These are phyloP conservation scores for Curvularia sp. DNA, from an alignment of 2,329 filamentous ascomycete species.

Conservation along the genomic window DNA sequence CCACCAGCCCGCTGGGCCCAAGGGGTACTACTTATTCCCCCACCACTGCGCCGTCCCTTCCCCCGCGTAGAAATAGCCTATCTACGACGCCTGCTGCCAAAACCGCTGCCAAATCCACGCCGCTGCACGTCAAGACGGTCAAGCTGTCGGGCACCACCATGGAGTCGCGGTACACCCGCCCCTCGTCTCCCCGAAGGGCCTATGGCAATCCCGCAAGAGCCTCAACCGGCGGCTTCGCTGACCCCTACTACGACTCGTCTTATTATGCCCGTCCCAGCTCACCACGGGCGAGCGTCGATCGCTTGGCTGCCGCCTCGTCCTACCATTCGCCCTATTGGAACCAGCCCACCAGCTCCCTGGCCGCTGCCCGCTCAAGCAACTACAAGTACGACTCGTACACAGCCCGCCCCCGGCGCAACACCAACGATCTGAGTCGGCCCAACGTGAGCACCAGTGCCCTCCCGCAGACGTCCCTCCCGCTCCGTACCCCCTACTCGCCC, in stretches of 20 bases:
- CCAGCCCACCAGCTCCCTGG: constrained; percentile 32
- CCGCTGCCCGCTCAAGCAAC: constrained; percentile 20
- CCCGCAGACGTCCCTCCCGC: constrained; percentile 37
- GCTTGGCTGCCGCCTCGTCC: constrained; percentile 32
- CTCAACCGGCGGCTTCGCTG: constrained; percentile 48
- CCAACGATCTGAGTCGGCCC: constrained; percentile 48
- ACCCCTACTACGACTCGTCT: constrained; percentile 42
- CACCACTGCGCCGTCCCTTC: constrained; percentile 30
- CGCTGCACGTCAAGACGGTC: constrained; percentile 32
- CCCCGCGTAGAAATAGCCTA: constrained; percentile 37
- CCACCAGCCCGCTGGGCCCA: constrained; percentile 30
- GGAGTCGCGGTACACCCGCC: constrained; percentile 46
- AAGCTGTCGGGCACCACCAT: constrained; percentile 35
- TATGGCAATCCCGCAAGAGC: constrained; percentile 43
- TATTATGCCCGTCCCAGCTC: constrained; percentile 43
- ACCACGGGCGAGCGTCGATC: constrained; percentile 46
- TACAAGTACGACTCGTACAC: constrained; percentile 54
- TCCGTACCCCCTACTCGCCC: constrained; percentile 38
- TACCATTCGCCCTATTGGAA: constrained; percentile 36
- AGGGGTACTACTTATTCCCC: constrained; percentile 29
- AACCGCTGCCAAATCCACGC: constrained; percentile 29
- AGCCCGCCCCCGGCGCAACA: constrained; percentile 55
- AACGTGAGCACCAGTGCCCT: constrained; percentile 44
- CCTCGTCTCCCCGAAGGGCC: constrained; percentile 45
- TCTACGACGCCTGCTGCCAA: constrained; percentile 30